Percentiles rank a stretch among this genome's conserved stretches.
Conservation (phyloP, 148 eudicot species). For the Vaccinium macrocarpon region DNA sequence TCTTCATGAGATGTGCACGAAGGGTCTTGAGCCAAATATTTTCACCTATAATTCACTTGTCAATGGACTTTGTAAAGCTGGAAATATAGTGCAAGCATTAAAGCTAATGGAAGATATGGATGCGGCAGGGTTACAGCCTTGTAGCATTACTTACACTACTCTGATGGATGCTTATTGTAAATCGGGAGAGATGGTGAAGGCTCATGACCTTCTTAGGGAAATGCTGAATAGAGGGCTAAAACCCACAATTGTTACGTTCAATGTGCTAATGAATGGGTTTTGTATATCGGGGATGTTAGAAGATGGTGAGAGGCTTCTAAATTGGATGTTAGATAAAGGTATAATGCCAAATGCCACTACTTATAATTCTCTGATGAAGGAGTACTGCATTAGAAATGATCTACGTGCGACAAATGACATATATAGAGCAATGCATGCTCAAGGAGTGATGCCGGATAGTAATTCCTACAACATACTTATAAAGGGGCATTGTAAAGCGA, state of each 20-base stretch:
- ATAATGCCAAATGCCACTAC: conserved; percentile 75
- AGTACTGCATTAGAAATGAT: conserved; percentile 64
- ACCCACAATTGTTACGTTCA: conserved; percentile 88
- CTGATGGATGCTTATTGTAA: conserved; percentile 93
- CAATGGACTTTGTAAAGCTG: conserved; percentile 78
- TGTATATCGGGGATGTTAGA: conserved; percentile 82
- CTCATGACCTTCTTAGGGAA: conserved; percentile 62
- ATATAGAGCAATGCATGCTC: conserved; percentile 60
- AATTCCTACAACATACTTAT: conserved; percentile 78
- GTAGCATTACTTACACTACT: conserved; percentile 77
- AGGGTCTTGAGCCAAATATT: conserved; percentile 73
- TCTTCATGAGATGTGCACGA: conserved; percentile 67
- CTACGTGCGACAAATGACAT: conserved; percentile 56
- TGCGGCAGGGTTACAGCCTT: conserved; percentile 60
- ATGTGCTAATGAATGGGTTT: conserved; percentile 85
- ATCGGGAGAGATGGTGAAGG: conserved; percentile 62
- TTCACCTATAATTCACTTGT: conserved; percentile 75
- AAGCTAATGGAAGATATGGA: conserved; percentile 76
- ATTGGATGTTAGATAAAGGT: conserved; percentile 87
- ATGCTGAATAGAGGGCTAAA: conserved; percentile 76
- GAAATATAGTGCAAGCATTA: conserved; percentile 64
- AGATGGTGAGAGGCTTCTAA: conserved; percentile 71
- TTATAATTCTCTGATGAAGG: conserved; percentile 82
- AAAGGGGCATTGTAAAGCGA: conserved; percentile 88
- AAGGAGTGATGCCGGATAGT: conserved; percentile 61